A percentile compares a stretch with the other conserved stretches of the same genome.
These are phyloP conservation scores for Fusarium proliferatum DNA, from an alignment of 2,329 filamentous ascomycete species.

Conservation along the genomic window DNA sequence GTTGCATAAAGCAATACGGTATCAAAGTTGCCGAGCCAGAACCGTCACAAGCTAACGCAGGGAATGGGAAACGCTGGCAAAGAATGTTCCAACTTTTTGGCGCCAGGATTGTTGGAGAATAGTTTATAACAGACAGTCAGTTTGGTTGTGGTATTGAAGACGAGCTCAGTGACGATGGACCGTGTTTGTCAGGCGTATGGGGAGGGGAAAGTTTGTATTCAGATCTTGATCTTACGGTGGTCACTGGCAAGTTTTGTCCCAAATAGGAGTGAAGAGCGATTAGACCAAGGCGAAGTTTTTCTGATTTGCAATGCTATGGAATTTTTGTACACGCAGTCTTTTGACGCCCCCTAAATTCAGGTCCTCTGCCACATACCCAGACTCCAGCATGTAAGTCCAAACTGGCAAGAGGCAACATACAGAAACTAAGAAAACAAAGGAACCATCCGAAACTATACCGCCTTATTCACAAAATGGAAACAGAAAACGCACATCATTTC, in stretches of 20 bases:
- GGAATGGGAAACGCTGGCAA: conserved; percentile 65
- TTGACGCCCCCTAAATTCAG: conserved; percentile 28
- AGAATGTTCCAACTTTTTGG: conserved; percentile 73
- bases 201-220: not conserved
- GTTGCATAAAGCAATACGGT: conserved; percentile 79
- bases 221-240: not conserved
- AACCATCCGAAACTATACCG: conserved; percentile 3
- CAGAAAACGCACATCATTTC: conserved; percentile 21
- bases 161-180: not conserved
- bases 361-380: conserved; percentile 37
- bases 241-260: conserved; percentile 2
- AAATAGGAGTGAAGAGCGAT: not conserved
- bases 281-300: conserved; percentile 6
- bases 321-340: conserved; percentile 30
- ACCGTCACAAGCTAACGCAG: conserved; percentile 57
- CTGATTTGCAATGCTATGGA: conserved; percentile 11
- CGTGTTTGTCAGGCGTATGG: not conserved
- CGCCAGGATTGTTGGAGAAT: conserved; percentile 62
- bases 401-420: conserved; percentile 26
- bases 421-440: conserved; percentile 20
- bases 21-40: conserved; percentile 58
- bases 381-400: conserved; percentile 36
- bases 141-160: not conserved
- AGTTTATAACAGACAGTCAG: not conserved
- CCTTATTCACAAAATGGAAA: conserved; percentile 13